Evolutionary conservation across 1,284 basidiomycete species (phyloP), one percentile per base, ranked within the genome.

Genomic region (Sanghuangporus weigelae): DNA sequence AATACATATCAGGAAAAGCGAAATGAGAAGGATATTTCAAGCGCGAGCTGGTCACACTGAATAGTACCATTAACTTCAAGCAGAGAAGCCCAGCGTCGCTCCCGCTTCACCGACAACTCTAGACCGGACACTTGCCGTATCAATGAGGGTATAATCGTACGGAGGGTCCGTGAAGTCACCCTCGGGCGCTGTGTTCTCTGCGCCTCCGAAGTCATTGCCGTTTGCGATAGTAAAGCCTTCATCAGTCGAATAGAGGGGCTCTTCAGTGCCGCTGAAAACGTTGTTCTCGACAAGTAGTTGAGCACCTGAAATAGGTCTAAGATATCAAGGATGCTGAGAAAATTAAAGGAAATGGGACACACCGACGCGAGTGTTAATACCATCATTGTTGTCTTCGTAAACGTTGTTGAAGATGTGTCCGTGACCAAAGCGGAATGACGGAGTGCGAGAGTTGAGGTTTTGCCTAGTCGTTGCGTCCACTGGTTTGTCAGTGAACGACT

Each of bases 381-480:
- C 79, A 68, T 81, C 79, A 67, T 72, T 74, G 69, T 77, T 78
- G 72, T 75, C 72, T 53, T 77, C 74, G 66, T 76, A 79, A 59
- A 75, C 69, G 68, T 78, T 81, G 74, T 81, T 81, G 71, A 73
- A 80, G 69, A 80, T 77, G 72, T 80, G 79, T 48, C 78, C 79
- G 59, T 73, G 73, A 50, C 79, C 78, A 69, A 79, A 80, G 59
- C 71, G 70, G 69, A 70, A 66, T 7, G 67, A 69, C 3, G 70
- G 67, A 26, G 63, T 68, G 60, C 68, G 70, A n/a, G 69, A 69
- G 60, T 69, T 68, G 44, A 70, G 46, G 65, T 74, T 72, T 57
- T 71, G 62, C 67, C 71, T 72, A 16, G 26, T 2, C 26, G 5
- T 31, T 31, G 26, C 26, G 26, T 5, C 26, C 26, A 31, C 5